Evolutionary conservation across 306 rosid species (phyloP).

Genomic region (Lagenaria siceraria): DNA sequence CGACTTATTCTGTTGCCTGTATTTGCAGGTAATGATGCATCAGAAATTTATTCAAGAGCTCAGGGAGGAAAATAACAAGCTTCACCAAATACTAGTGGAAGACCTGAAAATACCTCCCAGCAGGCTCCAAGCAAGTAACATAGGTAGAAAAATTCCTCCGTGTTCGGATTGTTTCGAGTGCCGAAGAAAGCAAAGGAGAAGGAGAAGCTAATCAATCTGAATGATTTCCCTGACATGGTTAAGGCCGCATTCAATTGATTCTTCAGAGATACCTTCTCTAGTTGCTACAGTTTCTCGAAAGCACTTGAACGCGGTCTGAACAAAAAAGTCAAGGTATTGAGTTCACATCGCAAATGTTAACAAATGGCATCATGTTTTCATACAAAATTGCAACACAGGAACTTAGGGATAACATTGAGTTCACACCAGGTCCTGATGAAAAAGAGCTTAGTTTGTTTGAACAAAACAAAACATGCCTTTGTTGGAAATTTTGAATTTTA

Average conservation of each 20-base stretch:
- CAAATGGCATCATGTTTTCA: neutral
- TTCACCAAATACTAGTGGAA: conserved; percentile 61
- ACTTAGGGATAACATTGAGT: neutral
- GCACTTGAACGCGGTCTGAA: neutral
- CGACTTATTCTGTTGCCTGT: neutral
- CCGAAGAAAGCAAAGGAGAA: conserved; percentile 67
- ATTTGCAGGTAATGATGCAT: conserved; percentile 64
- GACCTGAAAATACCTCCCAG: conserved; percentile 67
- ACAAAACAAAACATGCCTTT: neutral
- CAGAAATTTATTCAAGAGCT: conserved; percentile 83
- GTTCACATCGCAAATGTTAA: neutral
- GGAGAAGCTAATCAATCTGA: neutral
- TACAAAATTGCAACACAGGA: neutral
- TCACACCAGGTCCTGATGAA: neutral
- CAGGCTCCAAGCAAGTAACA: conserved; percentile 48
- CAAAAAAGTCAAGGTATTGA: neutral
- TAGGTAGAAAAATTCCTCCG: conserved; percentile 29
- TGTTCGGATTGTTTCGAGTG: conserved; percentile 74
- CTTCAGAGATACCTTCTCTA: neutral
- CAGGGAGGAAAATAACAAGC: conserved; percentile 72
- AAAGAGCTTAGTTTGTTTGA: neutral
- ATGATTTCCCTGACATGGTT: neutral
- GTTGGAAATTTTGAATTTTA: neutral
- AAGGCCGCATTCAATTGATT: neutral
- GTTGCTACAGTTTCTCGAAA: neutral